Conservation (phyloP, 2,329 filamentous ascomycete genomes). For the Paecilomyces fulvus region DNA sequence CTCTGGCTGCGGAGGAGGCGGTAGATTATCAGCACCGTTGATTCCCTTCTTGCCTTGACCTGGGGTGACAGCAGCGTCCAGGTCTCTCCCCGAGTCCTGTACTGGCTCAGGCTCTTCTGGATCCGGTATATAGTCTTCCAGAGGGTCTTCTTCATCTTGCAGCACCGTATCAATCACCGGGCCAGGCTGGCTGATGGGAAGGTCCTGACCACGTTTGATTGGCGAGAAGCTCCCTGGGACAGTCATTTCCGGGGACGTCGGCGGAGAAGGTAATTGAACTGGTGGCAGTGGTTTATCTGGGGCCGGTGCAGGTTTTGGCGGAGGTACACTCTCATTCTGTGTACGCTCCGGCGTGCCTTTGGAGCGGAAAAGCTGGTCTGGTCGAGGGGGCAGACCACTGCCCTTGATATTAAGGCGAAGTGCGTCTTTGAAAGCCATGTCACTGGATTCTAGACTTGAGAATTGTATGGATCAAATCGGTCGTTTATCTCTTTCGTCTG, state of each 20-base stretch:
- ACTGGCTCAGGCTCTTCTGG: neutral
- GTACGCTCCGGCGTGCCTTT: neutral
- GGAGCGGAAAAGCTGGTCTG: neutral
- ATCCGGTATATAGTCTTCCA: neutral
- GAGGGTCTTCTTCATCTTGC: neutral
- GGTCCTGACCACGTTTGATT: neutral
- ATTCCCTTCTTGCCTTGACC: neutral
- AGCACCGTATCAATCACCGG: neutral
- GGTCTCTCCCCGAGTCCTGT: neutral
- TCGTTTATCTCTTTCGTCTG: neutral
- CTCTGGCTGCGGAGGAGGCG: slow-evolving; percentile 21
- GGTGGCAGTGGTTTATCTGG: neutral
- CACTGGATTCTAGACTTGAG: neutral
- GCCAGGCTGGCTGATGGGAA: neutral
- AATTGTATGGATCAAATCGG: neutral
- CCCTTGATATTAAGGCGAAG: neutral
- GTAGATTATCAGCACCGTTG: neutral
- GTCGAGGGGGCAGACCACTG: neutral
- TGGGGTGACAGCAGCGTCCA: neutral
- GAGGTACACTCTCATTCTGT: neutral
- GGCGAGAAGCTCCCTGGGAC: slow-evolving; percentile 10
- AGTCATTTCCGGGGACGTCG: slow-evolving; percentile 7
- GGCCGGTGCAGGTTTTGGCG: neutral
- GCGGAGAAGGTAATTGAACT: neutral
- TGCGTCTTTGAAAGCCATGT: neutral